These are phyloP conservation scores for Debaryomyces castellii DNA, from an alignment of 805 yeast genomes.

Conservation along the genomic window DNA sequence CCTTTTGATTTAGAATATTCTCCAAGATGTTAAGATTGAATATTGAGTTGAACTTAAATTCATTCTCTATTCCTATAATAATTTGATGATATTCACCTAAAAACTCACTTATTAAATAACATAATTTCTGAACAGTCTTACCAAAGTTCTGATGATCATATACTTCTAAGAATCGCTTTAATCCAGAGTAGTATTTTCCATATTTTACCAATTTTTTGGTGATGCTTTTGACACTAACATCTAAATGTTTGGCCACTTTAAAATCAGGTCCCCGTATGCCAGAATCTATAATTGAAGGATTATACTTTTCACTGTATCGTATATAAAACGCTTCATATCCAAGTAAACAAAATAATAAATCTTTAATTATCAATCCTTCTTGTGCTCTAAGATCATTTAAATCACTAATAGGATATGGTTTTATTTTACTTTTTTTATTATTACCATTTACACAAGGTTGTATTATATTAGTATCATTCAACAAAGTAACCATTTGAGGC, in stretches of 20 bases:
- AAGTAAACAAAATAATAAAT: slow-evolving; percentile 62
- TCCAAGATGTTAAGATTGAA: slow-evolving; percentile 64
- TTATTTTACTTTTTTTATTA: slow-evolving; percentile 18
- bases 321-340: slow-evolving; percentile 81
- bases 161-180: slow-evolving; percentile 58
- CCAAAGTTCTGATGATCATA: slow-evolving; percentile 64
- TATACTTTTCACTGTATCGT: slow-evolving; percentile 61
- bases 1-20: slow-evolving; percentile 24
- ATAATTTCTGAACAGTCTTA: slow-evolving; percentile 68
- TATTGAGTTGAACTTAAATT: slow-evolving; percentile 44
- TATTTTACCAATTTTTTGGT: slow-evolving; percentile 57
- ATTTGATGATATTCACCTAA: slow-evolving; percentile 24
- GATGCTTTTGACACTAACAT: slow-evolving; percentile 69
- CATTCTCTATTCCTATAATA: slow-evolving; percentile 50
- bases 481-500: slow-evolving; percentile 17
- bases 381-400: slow-evolving; percentile 54
- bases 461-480: slow-evolving; percentile 13
- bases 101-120: slow-evolving; percentile 49
- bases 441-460: slow-evolving; percentile 11
- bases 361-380: slow-evolving; percentile 71
- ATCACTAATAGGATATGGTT: slow-evolving; percentile 47
- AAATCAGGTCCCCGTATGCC: slow-evolving; percentile 71
- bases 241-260: slow-evolving; percentile 68
- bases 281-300: slow-evolving; percentile 40
- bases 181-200: slow-evolving; percentile 63